These are phyloP conservation scores for Podila horticola DNA, from an alignment of 192 early-diverging fungal genomes.

Conservation along the genomic window DNA sequence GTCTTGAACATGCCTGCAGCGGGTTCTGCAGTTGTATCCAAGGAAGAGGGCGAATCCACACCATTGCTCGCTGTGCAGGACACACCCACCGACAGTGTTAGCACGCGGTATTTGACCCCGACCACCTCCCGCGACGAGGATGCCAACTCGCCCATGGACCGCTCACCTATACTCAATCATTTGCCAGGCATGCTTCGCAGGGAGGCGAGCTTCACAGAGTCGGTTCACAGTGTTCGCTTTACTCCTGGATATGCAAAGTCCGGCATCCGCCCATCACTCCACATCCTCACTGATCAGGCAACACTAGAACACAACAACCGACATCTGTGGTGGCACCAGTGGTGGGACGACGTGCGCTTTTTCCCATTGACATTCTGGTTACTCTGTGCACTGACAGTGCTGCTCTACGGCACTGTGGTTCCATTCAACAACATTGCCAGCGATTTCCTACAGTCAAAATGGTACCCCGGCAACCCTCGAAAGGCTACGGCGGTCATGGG, in stretches of 20 bases:
- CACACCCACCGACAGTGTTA: background rate
- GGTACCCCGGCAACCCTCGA: slow-evolving; percentile 63
- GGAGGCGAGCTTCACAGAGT: slow-evolving; percentile 16
- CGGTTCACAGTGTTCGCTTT: slow-evolving; percentile 23
- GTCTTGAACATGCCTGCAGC: background rate
- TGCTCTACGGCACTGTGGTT: slow-evolving; percentile 65
- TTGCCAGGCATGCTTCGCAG: slow-evolving; percentile 15
- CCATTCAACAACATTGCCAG: slow-evolving; percentile 75
- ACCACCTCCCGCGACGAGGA: background rate
- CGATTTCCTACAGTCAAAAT: slow-evolving; percentile 73
- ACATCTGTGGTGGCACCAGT: slow-evolving; percentile 9
- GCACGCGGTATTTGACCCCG: background rate
- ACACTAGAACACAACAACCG: background rate
- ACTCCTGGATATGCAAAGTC: slow-evolving; percentile 16
- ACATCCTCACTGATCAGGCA: slow-evolving; percentile 34
- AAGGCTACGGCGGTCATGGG: slow-evolving; percentile 74
- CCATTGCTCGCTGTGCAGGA: background rate
- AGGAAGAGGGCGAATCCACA: slow-evolving; percentile 8
- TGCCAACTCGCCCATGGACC: background rate
- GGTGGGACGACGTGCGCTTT: slow-evolving; percentile 21
- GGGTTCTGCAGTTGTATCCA: background rate
- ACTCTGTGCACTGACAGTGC: slow-evolving; percentile 49
- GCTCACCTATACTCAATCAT: slow-evolving; percentile 20
- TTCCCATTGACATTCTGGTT: slow-evolving; percentile 45
- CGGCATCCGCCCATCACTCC: slow-evolving; percentile 19